These are phyloP conservation scores for Parastagonospora nodorum DNA, from an alignment of 2,329 filamentous ascomycete species.

Conservation along the genomic window DNA sequence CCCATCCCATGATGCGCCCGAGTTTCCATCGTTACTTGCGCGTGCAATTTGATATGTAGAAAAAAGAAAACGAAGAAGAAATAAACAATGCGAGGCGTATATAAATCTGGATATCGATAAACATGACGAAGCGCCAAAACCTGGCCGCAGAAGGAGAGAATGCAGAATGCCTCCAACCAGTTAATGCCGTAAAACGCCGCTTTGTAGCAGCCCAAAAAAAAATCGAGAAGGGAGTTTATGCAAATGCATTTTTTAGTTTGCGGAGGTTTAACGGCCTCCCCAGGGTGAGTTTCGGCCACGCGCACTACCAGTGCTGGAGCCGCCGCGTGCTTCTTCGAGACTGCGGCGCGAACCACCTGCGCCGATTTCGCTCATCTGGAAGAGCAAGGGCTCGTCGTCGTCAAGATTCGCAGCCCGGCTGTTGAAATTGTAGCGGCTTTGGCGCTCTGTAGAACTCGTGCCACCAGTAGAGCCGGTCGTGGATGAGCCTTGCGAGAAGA, in stretches of 20 bases:
- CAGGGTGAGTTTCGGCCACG: constrained; percentile 35
- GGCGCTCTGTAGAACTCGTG: constrained; percentile 42
- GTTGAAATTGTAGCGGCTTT: constrained; percentile 52
- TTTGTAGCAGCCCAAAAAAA: neutral
- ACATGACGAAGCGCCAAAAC: neutral
- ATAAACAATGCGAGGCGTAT: neutral
- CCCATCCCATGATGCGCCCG: no score
- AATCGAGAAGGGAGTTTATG: neutral
- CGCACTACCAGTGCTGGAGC: constrained; percentile 30
- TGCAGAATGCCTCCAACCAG: neutral
- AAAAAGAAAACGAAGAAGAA: neutral
- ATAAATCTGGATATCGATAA: neutral
- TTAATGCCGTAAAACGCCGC: neutral
- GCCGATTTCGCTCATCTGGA: constrained; percentile 75
- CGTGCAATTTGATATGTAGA: neutral
- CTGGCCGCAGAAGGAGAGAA: neutral
- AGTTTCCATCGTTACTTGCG: no score
- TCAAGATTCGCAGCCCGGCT: constrained; percentile 51
- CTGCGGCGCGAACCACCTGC: constrained; percentile 42
- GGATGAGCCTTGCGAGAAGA: constrained; percentile 40
- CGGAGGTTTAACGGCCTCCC: constrained; percentile 1
- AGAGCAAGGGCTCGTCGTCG: constrained; percentile 72
- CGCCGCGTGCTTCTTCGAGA: constrained; percentile 43
- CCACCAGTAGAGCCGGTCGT: constrained; percentile 38
- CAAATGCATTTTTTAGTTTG: neutral